Base-by-base conservation (phyloP, 129 eudicot genomes). In the Lonicera japonica region DNA sequence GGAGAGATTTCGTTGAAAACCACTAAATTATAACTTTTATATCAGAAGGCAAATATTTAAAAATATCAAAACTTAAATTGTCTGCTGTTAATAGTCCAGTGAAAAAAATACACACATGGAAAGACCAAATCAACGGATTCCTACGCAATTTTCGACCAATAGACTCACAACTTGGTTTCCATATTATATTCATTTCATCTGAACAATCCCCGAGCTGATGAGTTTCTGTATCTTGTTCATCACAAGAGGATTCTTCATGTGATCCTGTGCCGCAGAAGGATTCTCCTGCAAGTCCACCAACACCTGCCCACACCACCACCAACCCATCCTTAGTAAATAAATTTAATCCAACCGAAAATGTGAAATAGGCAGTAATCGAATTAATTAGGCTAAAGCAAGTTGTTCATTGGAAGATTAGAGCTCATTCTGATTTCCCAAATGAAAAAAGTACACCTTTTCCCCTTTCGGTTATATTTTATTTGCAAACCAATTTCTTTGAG, bases 191-290 rank as follows among this genome's bases (percentile, higher is more conserved):
- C 68, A 89, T 60, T 54, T 70, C 62, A 80, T 76, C 72, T 90
- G 97, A 59, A 90, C 95, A 50, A 90, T 90, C 45, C 97, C 97
- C 16, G 97, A 86, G 25, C 92, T 86, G 25, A 90, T 69, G 14
- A 90, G 83, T 64, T 90, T 90, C 77, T 90, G 95, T 11, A 90
- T 81, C 77, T 86, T 90, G 76, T 71, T 74, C 95, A 86, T 90
- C 73, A 90, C 97, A 1, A 56, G 56, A 45, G 97, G 97, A 56
- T 90, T 86, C 85, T 86, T 86, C 89, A 79, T 83, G 73, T 90
- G 97, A 25, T 83, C 92, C 59, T 90, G 97, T 25, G 97, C 89
- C n/a, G 97, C 91, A 65, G 79, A 86, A 0, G 97, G 97, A 54
- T 86, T 83, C 81, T 89, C 97, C 59, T 89, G 97, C 70, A 90